A percentile compares a stretch with the other conserved stretches of the same genome.
phyloP scores from a whole-genome alignment of 2,329 filamentous ascomycete genomes.

The Apiospora koreana region DNA sequence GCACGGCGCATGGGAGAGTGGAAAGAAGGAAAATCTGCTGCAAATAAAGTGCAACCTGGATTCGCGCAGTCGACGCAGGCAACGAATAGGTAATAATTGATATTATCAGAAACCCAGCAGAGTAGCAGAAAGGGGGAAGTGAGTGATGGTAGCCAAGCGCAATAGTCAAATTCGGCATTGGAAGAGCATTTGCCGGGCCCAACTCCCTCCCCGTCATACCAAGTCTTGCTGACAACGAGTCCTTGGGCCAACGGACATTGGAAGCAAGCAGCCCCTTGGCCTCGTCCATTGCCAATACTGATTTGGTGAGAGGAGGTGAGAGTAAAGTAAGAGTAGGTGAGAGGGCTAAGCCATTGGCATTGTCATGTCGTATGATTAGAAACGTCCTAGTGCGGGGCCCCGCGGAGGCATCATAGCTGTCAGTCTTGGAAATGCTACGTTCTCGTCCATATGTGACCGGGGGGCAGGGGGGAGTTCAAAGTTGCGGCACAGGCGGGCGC shows the following conservation, averaged over 20 bases:
- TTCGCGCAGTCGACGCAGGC: neutral
- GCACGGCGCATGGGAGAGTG: neutral
- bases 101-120: too few relatives aligned
- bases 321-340: too few relatives aligned
- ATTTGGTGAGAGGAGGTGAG: too few relatives aligned
- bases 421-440: neutral
- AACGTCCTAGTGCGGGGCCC: slow-evolving; percentile 4
- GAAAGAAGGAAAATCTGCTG: neutral
- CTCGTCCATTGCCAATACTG: neutral
- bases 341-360: neutral
- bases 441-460: neutral
- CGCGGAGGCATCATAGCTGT: neutral
- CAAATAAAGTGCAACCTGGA: neutral
- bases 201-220: neutral
- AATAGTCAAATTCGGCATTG: neutral
- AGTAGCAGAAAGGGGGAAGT: neutral
- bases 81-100: neutral
- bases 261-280: neutral
- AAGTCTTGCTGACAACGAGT: neutral
- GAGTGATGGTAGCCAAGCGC: neutral
- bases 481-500: neutral
- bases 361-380: neutral
- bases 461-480: neutral
- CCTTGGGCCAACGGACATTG: neutral
- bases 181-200: neutral